Base-by-base conservation (phyloP, 1,139 yeast genomes). In the Debaryomyces nepalensis region DNA sequence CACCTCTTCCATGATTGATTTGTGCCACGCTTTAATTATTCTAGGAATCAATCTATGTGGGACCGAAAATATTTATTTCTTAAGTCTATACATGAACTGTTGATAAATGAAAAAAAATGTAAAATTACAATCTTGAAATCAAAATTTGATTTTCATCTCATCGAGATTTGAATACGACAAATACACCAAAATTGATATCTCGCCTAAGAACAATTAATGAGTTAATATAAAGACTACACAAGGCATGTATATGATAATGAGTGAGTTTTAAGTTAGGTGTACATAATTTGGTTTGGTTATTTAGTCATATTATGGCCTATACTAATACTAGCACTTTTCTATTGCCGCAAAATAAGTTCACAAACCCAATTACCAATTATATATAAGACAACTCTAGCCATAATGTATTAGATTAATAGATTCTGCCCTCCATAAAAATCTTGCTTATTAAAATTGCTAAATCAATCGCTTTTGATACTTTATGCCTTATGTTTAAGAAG, bases 321-420 rank as follows among this genome's bases (percentile, higher is more conserved):
- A n/a, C n/a, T n/a, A n/a, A n/a, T n/a, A n/a, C 16, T 6, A 21
- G 12, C 12, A 14, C 16, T 26, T 12, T 18, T 23, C 22, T 16
- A 37, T 37, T 40, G 46, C 46, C 46, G 46, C 46, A 43, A 43
- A 43, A 32, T 40, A 18, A 31, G 19, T 14, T 43, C 46, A 43
- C 46, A 43, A 43, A 43, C 37, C 39, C 42, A 34, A 36, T 26
- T 10, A 11, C 7, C 10, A n/a, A 19, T 20, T 20, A 31, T 12
- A 31, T 31, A 30, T 31, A 31, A 5, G 14, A 5, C 26, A n/a
- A 31, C 24, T 31, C 18, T 31, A 19, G 8, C 32, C n/a, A n/a
- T n/a, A n/a, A n/a, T n/a, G n/a, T n/a, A n/a, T n/a, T n/a, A n/a
- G n/a, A n/a, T n/a, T n/a, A n/a, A n/a, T n/a, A n/a, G n/a, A n/a